phyloP scores from a whole-genome alignment of 2,329 filamentous ascomycete species.

The Myrmaecium sp. region DNA sequence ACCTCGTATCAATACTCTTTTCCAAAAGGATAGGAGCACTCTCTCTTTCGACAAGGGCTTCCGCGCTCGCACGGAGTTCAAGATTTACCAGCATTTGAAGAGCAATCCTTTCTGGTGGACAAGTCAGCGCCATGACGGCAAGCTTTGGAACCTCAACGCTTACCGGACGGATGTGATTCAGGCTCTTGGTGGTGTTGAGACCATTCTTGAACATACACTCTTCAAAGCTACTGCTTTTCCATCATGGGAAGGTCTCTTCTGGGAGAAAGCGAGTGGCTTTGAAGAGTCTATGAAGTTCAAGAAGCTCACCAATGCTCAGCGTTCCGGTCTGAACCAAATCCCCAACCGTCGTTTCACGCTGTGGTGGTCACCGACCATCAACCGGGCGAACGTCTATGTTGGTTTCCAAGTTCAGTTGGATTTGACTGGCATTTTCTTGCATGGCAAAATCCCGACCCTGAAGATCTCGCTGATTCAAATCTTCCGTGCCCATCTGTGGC shows the following conservation, averaged over 20 bases:
- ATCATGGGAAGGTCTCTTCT: conserved; percentile 92
- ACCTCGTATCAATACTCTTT: conserved; percentile 93
- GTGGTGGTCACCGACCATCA: conserved; percentile 84
- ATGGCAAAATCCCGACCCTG: conserved; percentile 94
- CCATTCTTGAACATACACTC: conserved; percentile 87
- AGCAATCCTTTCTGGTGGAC: conserved; percentile 99
- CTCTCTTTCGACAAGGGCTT: conserved; percentile 98
- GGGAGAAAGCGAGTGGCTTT: conserved; percentile 45
- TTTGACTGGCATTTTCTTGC: conserved; percentile 94
- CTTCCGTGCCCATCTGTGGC: conserved; percentile 98
- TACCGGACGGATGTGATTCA: conserved; percentile 97
- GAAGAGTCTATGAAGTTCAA: conserved; percentile 81
- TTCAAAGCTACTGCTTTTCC: conserved; percentile 97
- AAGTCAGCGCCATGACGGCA: conserved; percentile 89
- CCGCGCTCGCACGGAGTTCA: conserved; percentile 88
- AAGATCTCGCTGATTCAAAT: conserved; percentile 99
- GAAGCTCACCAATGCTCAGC: conserved; percentile 92
- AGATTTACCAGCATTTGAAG: conserved; percentile 97
- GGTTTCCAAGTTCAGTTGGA: conserved; percentile 99
- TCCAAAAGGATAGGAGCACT: conserved; percentile 96
- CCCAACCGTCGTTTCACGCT: conserved; percentile 96
- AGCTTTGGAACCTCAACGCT: conserved; percentile 91
- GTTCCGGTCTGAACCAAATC: conserved; percentile 94
- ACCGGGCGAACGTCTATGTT: conserved; percentile 92
- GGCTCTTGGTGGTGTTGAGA: conserved; percentile 88